A percentile compares a stretch with the other conserved stretches of the same genome.
These are phyloP conservation scores for Wallemia mellicola DNA, from an alignment of 1,284 basidiomycete species.

Conservation along the genomic window DNA sequence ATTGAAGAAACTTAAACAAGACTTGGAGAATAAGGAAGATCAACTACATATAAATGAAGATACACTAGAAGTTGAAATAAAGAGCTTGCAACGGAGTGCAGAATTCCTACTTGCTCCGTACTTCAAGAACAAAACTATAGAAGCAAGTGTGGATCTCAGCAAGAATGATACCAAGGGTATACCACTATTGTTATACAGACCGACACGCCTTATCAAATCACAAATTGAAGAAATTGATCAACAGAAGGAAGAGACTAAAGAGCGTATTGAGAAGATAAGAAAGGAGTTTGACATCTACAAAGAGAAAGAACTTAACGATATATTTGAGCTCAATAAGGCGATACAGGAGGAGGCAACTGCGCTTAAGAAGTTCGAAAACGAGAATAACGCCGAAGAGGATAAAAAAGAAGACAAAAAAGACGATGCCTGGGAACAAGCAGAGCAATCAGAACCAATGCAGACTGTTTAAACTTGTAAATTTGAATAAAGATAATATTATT, in stretches of 20 bases:
- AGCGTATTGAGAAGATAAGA: neutral
- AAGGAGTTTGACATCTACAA: neutral
- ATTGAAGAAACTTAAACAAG: neutral
- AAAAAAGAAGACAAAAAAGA: no score
- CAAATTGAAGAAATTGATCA: neutral
- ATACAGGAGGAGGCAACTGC: neutral
- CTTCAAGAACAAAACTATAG: neutral
- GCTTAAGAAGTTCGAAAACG: neutral
- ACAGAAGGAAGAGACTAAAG: neutral
- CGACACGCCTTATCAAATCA: neutral
- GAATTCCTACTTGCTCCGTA: neutral
- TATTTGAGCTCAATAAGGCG: neutral
- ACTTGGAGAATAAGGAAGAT: neutral
- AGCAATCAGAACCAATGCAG: no score
- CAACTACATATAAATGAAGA: neutral
- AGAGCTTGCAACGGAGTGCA: neutral
- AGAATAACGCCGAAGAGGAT: neutral
- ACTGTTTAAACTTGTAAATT: no score
- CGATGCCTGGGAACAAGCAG: no score
- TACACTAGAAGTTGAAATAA: neutral
- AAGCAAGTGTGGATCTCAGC: neutral
- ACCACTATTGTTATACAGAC: neutral
- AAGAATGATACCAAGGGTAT: neutral
- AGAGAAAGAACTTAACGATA: neutral
- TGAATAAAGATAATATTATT: no score